Evolutionary conservation across 108 stramenopile genomes (phyloP), one percentile per base, ranked within the genome.

Genomic region (Skeletonema grethae): DNA sequence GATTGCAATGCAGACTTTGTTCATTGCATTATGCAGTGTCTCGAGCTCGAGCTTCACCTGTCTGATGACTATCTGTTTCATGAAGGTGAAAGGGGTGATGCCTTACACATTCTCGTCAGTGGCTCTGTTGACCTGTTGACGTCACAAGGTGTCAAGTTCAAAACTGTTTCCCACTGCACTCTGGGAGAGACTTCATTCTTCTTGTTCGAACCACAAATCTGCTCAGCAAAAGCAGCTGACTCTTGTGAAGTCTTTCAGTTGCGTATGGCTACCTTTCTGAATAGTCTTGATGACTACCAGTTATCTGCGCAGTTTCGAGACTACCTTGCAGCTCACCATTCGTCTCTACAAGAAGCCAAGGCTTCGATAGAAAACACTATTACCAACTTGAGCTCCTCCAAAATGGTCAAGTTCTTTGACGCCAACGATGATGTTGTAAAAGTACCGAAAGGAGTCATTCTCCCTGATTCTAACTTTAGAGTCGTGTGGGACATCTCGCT

Each of bases 111-210:
- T 43, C 50, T 83, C 8, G 77, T 64, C 57, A 69, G 57, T 46
- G 77, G 72, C 57, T 46, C 65, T 1, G 66, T 86, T 10, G 80
- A 82, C 57, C 57, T 86, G 4, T 50, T 86, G 62, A 77, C 76
- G 24, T 22, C 65, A 31, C 72, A 76, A 59, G 45, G 60, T 30
- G 83, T 84, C 55, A 75, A 75, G 68, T 82, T 86, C 62, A 81
- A 81, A 63, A 84, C 80, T 41, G 77, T 86, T 0, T 69, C 71
- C 12, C 16, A 69, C n/a, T 75, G 77, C 60, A 32, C 67, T 1
- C 50, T 84, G 15, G 83, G 83, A 16, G 86, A 87, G 68, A 61
- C 67, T 20, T 70, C 76, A 30, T 87, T 87, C 71, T 84, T 87
- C 61, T 29, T 61, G 36, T 62, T 73, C 45, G 81, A 76, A 34